A percentile compares a stretch with the other conserved stretches of the same genome.
Evolutionary conservation across 2,329 filamentous ascomycete genomes (phyloP).

Genomic region (Diaporthe helianthi): DNA sequence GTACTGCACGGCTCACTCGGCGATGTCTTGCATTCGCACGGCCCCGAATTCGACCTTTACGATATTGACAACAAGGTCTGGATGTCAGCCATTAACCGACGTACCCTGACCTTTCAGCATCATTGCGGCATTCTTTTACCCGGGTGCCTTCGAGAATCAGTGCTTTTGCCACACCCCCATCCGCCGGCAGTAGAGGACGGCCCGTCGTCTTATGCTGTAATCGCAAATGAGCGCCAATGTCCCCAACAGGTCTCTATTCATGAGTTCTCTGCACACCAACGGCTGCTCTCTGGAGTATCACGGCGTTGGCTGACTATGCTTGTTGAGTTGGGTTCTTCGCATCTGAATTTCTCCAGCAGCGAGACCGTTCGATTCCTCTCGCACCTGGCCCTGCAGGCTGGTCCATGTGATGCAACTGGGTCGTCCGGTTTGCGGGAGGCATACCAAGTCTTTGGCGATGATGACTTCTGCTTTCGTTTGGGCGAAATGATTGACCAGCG

Average conservation of each 20-base stretch:
- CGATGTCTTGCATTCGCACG: conserved; percentile 20
- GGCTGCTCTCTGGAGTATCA: conserved; percentile 52
- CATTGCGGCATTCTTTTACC: conserved; percentile 44
- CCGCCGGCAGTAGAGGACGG: conserved; percentile 42
- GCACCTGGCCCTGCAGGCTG: conserved; percentile 62
- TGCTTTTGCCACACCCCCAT: not conserved
- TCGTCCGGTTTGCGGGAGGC: conserved; percentile 52
- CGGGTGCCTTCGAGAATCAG: conserved; percentile 35
- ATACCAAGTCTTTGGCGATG: conserved; percentile 59
- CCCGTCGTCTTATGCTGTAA: conserved; percentile 61
- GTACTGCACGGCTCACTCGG: not conserved
- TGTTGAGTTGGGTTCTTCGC: conserved; percentile 56
- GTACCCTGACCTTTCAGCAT: conserved; percentile 51
- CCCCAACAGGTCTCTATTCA: conserved; percentile 54
- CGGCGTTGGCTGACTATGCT: conserved; percentile 57
- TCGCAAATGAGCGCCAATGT: conserved; percentile 58
- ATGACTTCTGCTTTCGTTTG: conserved; percentile 56
- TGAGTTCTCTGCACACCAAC: conserved; percentile 61
- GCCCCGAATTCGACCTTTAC: conserved; percentile 5
- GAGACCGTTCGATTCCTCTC: conserved; percentile 56
- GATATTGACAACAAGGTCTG: not conserved
- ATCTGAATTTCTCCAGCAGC: conserved; percentile 66
- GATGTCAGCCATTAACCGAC: not conserved
- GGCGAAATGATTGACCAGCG: conserved; percentile 52
- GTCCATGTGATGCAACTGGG: conserved; percentile 47